These are phyloP conservation scores for Flagelloscypha sp. DNA, from an alignment of 768 basidiomycete species.

Conservation along the genomic window DNA sequence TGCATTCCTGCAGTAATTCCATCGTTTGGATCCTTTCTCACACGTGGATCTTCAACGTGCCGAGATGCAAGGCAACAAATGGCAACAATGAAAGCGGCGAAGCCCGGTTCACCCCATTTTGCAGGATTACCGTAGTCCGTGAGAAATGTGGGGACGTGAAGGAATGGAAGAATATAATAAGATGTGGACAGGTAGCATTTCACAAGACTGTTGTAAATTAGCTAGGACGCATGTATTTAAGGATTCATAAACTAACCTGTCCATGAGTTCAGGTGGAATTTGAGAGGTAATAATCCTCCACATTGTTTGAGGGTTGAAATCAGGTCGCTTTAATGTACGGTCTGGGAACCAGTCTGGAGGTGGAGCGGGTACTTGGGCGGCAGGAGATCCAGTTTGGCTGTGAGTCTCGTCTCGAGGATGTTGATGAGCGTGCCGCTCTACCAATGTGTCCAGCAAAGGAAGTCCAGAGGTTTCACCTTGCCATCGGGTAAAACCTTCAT, in stretches of 20 bases:
- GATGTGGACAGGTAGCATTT: slow-evolving; percentile 86
- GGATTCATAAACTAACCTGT: slow-evolving; percentile 50
- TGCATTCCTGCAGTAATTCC: slow-evolving; percentile 84
- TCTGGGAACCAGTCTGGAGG: slow-evolving; percentile 75
- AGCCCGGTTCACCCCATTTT: slow-evolving; percentile 95
- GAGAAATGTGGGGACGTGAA: slow-evolving; percentile 86
- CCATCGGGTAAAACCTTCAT: slow-evolving; percentile 83
- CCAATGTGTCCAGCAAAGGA: slow-evolving; percentile 76
- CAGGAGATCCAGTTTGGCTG: slow-evolving; percentile 16
- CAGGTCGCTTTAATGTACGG: slow-evolving; percentile 61
- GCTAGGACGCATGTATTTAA: slow-evolving; percentile 8
- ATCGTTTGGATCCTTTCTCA: slow-evolving; percentile 73
- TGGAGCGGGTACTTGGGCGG: slow-evolving; percentile 18
- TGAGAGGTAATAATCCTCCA: slow-evolving; percentile 85
- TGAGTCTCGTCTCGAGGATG: slow-evolving; percentile 23
- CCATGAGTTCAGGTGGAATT: slow-evolving; percentile 88
- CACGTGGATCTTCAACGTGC: slow-evolving; percentile 88
- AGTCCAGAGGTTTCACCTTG: slow-evolving; percentile 91
- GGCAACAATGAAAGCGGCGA: slow-evolving; percentile 89
- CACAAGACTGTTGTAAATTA: slow-evolving; percentile 44
- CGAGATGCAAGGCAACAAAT: slow-evolving; percentile 87
- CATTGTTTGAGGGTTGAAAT: slow-evolving; percentile 77
- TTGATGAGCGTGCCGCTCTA: slow-evolving; percentile 58
- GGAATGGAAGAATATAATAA: slow-evolving; percentile 87
- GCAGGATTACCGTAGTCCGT: slow-evolving; percentile 87